Conservation (phyloP, 345 rosid genomes). For the Rhodomyrtus tomentosa region DNA sequence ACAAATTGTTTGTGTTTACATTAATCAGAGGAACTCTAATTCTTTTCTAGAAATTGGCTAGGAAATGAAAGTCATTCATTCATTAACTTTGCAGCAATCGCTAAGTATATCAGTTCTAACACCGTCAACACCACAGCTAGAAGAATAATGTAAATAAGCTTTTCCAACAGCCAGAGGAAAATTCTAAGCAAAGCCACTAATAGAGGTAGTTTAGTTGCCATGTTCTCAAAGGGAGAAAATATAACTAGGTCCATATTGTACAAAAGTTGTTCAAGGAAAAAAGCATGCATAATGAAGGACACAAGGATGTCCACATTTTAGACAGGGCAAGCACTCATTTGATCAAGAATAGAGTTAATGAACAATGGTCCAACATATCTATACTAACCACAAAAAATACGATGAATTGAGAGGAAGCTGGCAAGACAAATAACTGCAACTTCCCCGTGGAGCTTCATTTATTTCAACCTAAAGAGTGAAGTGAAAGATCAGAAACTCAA, state of each 20-base stretch:
- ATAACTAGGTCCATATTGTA: neutral
- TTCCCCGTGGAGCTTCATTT: slow-evolving; percentile 49
- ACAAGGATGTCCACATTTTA: neutral
- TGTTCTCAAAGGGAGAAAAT: neutral
- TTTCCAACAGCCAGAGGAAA: neutral
- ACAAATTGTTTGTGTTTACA: neutral
- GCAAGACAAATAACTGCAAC: slow-evolving; percentile 27
- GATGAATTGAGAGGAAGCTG: slow-evolving; percentile 41
- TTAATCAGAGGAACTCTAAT: neutral
- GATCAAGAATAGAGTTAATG: neutral
- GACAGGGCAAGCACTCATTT: neutral
- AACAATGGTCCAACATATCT: neutral
- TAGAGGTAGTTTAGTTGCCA: neutral
- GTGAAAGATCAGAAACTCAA: slow-evolving; percentile 3
- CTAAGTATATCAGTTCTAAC: neutral
- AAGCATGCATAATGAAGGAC: neutral
- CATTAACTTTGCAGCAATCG: neutral
- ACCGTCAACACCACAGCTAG: neutral
- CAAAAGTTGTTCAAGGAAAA: neutral
- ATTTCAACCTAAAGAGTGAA: slow-evolving; percentile 10
- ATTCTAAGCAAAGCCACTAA: neutral
- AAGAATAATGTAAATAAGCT: neutral
- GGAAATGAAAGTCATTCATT: neutral
- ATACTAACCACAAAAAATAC: slow-evolving; percentile 60
- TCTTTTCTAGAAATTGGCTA: neutral